Base-by-base conservation (phyloP, 345 rosid genomes). In the Ceriops decandra region DNA sequence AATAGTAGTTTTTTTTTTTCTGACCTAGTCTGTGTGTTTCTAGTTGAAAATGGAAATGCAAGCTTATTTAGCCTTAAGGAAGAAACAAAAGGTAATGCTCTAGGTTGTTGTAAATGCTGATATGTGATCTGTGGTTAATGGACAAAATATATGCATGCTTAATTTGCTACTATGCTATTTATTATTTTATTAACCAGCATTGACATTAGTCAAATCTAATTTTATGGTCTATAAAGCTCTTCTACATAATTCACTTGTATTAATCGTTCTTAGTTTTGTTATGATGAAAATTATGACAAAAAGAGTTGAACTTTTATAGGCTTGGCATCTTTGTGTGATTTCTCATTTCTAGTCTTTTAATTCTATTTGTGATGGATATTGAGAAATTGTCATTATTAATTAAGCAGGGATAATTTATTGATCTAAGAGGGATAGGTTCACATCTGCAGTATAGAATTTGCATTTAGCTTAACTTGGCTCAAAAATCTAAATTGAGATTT, bases 11-110 rank as follows among this genome's bases (percentile, higher is more conserved):
- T 75, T 54, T 73, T 35, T 75, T 24, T 54, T 73, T 76, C 70
- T 72, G 56, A 67, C 64, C 28, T 47, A 35, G 64, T 65, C 21
- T 68, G 21, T 49, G 24, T 24, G 61, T 67, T 83, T 82, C 86
- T 90, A 97, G 90, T 81, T 93, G 79, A 91, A 88, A 78, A 73
- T 73, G 54, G 95, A 91, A 72, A 76, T 93, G 87, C 86, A 68
- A 71, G 77, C 63, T 64, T 93, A 79, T 82, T 86, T 93, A 77
- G 77, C 82, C 53, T 64, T 78, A 54, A 81, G 91, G 72, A 74
- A 77, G 84, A 82, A 85, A 76, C 83, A 77, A 75, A 83, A 85
- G 91, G 95, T 76, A 76, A 52, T 4, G 31, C 7, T 71, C 30
- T 4, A 61, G 60, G 7, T 0, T 35, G 4, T 28, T 53, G 28